phyloP scores from a whole-genome alignment of 192 early-diverging fungal genomes.

The Mortierella claussenii region DNA sequence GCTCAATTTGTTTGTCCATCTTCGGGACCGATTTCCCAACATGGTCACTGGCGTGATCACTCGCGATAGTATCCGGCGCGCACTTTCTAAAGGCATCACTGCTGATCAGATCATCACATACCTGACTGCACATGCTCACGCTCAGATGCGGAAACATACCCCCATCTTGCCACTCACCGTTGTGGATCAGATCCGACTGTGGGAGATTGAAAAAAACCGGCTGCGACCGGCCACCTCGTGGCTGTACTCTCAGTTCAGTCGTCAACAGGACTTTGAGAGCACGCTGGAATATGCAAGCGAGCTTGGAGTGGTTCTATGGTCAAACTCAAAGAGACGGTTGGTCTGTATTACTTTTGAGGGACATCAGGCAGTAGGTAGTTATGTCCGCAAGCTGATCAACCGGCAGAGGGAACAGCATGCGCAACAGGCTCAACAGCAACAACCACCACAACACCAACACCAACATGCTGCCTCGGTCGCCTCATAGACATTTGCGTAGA shows the following conservation, averaged over 20 bases:
- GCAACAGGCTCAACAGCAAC: constrained; percentile 21
- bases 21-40: constrained; percentile 89
- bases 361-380: constrained; percentile 70
- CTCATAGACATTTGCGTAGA: background rate
- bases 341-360: constrained; percentile 82
- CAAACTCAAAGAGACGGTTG: constrained; percentile 71
- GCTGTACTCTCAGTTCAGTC: constrained; percentile 83
- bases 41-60: constrained; percentile 91
- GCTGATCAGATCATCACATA: constrained; percentile 97
- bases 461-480: constrained; percentile 20
- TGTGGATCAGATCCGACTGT: constrained; percentile 93
- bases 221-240: constrained; percentile 65
- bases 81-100: constrained; percentile 88
- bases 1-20: constrained; percentile 86
- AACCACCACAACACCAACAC: constrained; percentile 22
- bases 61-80: constrained; percentile 86
- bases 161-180: constrained; percentile 92
- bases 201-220: constrained; percentile 95
- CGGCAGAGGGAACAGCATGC: constrained; percentile 31
- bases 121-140: constrained; percentile 89
- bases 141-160: constrained; percentile 85
- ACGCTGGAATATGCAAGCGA: constrained; percentile 81
- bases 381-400: constrained; percentile 53
- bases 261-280: constrained; percentile 77
- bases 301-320: constrained; percentile 83